phyloP scores from a whole-genome alignment of 2,329 filamentous ascomycete species.

The Ceratocystis eucalypticola region DNA sequence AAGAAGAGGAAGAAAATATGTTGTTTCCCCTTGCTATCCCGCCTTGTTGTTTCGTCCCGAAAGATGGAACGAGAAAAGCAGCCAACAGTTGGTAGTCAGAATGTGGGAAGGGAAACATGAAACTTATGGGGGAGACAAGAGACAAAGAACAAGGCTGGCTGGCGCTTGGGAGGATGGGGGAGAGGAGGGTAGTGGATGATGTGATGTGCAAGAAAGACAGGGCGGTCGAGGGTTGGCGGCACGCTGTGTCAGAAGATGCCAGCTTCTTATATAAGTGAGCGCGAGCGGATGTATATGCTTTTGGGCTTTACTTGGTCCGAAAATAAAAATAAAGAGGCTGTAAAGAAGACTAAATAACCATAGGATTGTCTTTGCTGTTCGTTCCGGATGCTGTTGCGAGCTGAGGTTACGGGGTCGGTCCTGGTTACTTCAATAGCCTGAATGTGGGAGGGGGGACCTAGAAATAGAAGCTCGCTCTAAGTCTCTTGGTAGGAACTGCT shows the following conservation, averaged over 20 bases:
- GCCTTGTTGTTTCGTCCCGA: constrained; percentile 7
- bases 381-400: neutral
- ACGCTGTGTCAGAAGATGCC: neutral
- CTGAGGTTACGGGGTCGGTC: neutral
- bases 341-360: neutral
- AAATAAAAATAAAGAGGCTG: constrained; percentile 2
- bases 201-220: neutral
- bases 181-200: neutral
- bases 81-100: neutral
- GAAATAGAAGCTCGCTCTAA: no score
- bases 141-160: neutral
- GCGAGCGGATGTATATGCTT: no score
- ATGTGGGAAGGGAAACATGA: constrained; percentile 6
- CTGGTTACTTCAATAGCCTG: neutral
- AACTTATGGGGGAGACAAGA: constrained; percentile 3
- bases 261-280: neutral
- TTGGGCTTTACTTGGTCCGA: neutral
- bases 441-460: no score
- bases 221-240: neutral
- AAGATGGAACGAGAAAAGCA: neutral
- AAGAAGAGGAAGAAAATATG: neutral
- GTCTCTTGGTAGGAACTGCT: no score
- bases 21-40: neutral
- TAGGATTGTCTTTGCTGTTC: neutral
- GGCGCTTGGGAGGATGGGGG: neutral